Percentiles rank a stretch among this genome's conserved stretches.
Conservation (phyloP, 371 early-diverging fungal genomes). For the Lichtheimia ramosa region DNA sequence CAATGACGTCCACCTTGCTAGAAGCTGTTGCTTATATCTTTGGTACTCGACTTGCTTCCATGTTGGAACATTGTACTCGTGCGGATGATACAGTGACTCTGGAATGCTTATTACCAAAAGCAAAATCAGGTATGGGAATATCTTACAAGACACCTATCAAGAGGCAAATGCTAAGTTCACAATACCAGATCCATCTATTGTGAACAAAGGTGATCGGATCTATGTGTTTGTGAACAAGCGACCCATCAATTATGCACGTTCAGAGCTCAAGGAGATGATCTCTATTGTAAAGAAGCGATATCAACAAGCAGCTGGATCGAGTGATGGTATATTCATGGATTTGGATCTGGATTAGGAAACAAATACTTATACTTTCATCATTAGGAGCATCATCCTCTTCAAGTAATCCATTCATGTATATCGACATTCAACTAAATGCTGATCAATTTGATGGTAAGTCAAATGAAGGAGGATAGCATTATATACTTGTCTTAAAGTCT, state of each 20-base stretch:
- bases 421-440: slow-evolving; percentile 29
- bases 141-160: neutral
- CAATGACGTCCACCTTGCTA: slow-evolving; percentile 16
- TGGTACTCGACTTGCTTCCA: slow-evolving; percentile 19
- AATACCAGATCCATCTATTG: slow-evolving; percentile 21
- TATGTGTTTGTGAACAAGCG: slow-evolving; percentile 42
- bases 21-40: slow-evolving; percentile 19
- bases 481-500: neutral
- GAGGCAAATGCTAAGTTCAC: neutral
- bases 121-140: slow-evolving; percentile 24
- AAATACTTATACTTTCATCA: neutral
- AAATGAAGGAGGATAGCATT: neutral
- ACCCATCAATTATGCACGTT: slow-evolving; percentile 35
- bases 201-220: slow-evolving; percentile 35
- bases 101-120: slow-evolving; percentile 28
- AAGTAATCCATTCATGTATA: slow-evolving; percentile 38
- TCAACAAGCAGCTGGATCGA: slow-evolving; percentile 13
- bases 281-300: slow-evolving; percentile 21
- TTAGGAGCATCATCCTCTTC: neutral
- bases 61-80: slow-evolving; percentile 12
- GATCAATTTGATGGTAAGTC: slow-evolving; percentile 39
- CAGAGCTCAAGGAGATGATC: slow-evolving; percentile 36
- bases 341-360: no score
- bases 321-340: slow-evolving; percentile 8
- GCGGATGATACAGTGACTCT: neutral